Evolutionary conservation across 2,329 filamentous ascomycete species (phyloP).

Genomic region (Penicillium janthinellum): DNA sequence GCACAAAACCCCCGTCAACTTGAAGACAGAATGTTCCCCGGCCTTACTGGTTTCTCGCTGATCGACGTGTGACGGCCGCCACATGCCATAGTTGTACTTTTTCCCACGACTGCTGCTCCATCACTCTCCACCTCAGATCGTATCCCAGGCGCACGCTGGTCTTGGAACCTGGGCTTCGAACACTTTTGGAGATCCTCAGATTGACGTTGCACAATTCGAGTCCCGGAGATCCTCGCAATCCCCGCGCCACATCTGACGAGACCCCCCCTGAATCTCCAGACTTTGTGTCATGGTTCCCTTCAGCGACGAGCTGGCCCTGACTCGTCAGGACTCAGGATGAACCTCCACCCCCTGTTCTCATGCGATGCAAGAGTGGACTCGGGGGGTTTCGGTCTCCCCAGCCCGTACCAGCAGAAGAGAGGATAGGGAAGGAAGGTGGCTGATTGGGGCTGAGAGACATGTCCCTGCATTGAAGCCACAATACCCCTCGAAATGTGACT

Average conservation of each 20-base stretch:
- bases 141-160: not conserved
- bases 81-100: not conserved
- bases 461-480: not conserved
- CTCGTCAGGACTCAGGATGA: conserved; percentile 11
- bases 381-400: conserved; percentile 21
- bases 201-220: conserved; percentile 6
- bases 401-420: not conserved
- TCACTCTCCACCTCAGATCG: conserved; percentile 1
- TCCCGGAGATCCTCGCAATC: conserved; percentile 4
- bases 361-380: conserved; percentile 6
- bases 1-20: conserved; percentile 1
- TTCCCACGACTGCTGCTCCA: not conserved
- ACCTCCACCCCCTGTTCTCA: not conserved
- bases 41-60: conserved; percentile 7
- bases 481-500: conserved; percentile 18
- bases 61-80: conserved; percentile 17
- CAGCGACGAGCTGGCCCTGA: not conserved
- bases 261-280: conserved; percentile 1
- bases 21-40: conserved; percentile 16
- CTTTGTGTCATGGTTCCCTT: conserved; percentile 9
- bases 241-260: not conserved
- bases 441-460: conserved; percentile 15
- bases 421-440: not conserved
- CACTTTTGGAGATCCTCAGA: conserved; percentile 16
- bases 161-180: not conserved